Evolutionary conservation across 805 yeast species (phyloP), one percentile per base, ranked within the genome.

Genomic region (Yarrowia osloensis): DNA sequence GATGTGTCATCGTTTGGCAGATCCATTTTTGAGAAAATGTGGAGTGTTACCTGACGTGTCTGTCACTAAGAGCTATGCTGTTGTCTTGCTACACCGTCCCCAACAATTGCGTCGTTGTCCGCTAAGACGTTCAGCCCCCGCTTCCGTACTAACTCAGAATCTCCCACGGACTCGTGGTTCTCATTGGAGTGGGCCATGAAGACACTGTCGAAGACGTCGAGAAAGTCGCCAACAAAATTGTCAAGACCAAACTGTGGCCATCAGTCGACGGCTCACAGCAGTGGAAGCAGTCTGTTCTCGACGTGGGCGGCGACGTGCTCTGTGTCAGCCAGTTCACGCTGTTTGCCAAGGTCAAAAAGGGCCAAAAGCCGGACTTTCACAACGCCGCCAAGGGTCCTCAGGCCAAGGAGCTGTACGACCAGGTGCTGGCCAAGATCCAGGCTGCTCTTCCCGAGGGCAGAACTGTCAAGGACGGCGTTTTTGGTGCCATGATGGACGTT

Each of bases 401-500:
- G 7, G 89, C 89, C 3, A 71, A 74, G 8, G 81, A 74, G 44
- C 75, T 85, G 63, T 88, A 87, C 68, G 80, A 68, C 73, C 71
- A 0, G 84, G 83, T n/a, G 69, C 91, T 67, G 67, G 69, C 49
- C 33, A 72, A 68, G 55, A 68, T 78, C 29, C 74, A 73, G 19
- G 65, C 55, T 8, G 69, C 71, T 19, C 69, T 76, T 68, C 75
- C 75, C 13, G 63, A 57, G 37, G 70, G 72, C n/a, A 90, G 90
- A 0, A 82, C 80, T 0, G 96, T 92, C 3, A 83, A 88, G 70
- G 97, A 93, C 72, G 99, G 99, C 2, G 81, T 85, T 67, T 95
- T 95, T 75, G 99, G 98, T 0, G 98, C 94, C 12, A 90, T 94
- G 97, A 95, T 95, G 99, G 96, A 91, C 70, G 97, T 96, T 17